Conservation (phyloP, 768 basidiomycete genomes). For the Lactarius sp. region DNA sequence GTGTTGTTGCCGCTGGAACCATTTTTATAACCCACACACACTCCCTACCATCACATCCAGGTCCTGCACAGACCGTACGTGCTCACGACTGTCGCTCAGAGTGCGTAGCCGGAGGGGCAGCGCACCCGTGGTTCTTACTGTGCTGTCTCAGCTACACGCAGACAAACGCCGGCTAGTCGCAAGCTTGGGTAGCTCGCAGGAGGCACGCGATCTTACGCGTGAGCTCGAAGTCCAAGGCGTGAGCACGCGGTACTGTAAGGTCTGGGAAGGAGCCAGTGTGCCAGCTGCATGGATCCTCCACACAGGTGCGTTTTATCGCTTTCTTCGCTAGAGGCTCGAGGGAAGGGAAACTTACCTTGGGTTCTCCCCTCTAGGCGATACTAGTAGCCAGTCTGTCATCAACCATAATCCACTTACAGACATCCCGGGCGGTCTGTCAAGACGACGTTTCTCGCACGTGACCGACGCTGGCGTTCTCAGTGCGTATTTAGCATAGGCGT, state of each 20-base stretch:
- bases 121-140: conserved; percentile 61
- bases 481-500: conserved; percentile 81
- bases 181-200: conserved; percentile 65
- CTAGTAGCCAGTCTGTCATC: conserved; percentile 61
- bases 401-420: conserved; percentile 88
- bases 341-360: not conserved
- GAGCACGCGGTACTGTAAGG: conserved; percentile 66
- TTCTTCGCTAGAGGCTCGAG: not conserved
- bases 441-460: conserved; percentile 73
- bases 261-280: conserved; percentile 66
- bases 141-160: conserved; percentile 64
- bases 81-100: conserved; percentile 54
- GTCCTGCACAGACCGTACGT: conserved; percentile 52
- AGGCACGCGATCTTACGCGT: conserved; percentile 55
- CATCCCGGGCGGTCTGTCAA: conserved; percentile 75
- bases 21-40: conserved; percentile 76
- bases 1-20: conserved; percentile 75
- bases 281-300: conserved; percentile 81
- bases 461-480: conserved; percentile 77
- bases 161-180: conserved; percentile 70
- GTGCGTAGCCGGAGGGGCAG: conserved; percentile 64
- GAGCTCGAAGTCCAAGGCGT: conserved; percentile 66
- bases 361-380: conserved; percentile 40
- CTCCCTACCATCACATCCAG: conserved; percentile 53
- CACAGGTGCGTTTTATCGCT: conserved; percentile 44